These are phyloP conservation scores for Xerocomus potaroensis DNA, from an alignment of 768 basidiomycete genomes.

Conservation along the genomic window DNA sequence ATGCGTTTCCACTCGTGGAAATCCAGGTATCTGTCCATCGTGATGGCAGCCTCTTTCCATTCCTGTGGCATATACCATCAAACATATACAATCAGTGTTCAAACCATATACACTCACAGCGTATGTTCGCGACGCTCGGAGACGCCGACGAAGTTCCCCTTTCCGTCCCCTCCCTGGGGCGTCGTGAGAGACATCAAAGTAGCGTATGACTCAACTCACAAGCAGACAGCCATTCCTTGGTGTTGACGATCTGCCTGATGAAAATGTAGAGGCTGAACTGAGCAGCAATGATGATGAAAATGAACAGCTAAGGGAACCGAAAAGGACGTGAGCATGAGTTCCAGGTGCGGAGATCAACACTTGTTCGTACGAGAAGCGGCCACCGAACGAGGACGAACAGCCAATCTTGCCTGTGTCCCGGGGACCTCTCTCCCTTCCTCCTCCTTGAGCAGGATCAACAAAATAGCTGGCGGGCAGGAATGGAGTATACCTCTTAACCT, in stretches of 20 bases:
- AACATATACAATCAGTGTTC: background rate
- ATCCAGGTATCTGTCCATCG: slow-evolving; percentile 74
- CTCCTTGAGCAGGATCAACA: slow-evolving; percentile 27
- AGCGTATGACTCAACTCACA: slow-evolving; percentile 46
- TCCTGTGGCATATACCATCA: slow-evolving; percentile 40
- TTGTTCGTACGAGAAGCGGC: slow-evolving; percentile 69
- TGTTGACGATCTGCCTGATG: slow-evolving; percentile 88
- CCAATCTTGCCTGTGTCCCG: slow-evolving; percentile 61
- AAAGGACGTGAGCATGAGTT: slow-evolving; percentile 4
- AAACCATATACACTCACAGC: slow-evolving; percentile 40
- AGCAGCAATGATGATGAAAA: slow-evolving; percentile 75
- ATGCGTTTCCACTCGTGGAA: slow-evolving; percentile 89
- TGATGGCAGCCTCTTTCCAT: slow-evolving; percentile 81
- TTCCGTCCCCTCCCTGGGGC: slow-evolving; percentile 78
- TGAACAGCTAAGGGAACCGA: slow-evolving; percentile 54
- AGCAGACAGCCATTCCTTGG: slow-evolving; percentile 89
- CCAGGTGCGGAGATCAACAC: background rate
- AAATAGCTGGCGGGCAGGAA: background rate
- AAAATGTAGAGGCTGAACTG: slow-evolving; percentile 87
- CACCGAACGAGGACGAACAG: slow-evolving; percentile 76
- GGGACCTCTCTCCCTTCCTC: slow-evolving; percentile 30
- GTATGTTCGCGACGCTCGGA: slow-evolving; percentile 74
- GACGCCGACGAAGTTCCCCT: slow-evolving; percentile 66
- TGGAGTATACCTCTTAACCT: slow-evolving; percentile 59
- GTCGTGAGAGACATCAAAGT: background rate